Evolutionary conservation across 2,329 filamentous ascomycete species (phyloP), one percentile per base, ranked within the genome.

Genomic region (Epicoccum nigrum): DNA sequence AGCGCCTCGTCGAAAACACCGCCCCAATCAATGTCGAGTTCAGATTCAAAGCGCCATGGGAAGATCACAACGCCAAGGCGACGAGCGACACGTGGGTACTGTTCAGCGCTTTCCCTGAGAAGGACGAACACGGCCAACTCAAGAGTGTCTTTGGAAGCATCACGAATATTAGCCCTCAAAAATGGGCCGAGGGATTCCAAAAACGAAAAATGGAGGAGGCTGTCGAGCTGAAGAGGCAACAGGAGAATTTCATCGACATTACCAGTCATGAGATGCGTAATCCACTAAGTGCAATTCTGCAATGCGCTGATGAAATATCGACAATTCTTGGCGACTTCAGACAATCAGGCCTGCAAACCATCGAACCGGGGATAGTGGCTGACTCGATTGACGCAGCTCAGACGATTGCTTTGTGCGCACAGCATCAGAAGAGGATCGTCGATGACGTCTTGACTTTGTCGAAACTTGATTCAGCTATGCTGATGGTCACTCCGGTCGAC

Each of bases 91-190:
- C 87, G 0, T 92, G 89, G 89, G 88, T 88, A 1, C 73, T 92
- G 23, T 87, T 92, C 79, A 89, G 84, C 47, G 88, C 87, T 0
- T 91, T 88, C 59, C 88, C 88, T 0, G 88, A 92, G 62, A 87
- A 83, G 63, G 81, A 87, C 54, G 74, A 78, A 1, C 76, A 83
- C 21, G 88, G 87, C 3, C 76, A 77, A 21, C 79, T 92, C 43
- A 90, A 90, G 74, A 85, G 86, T 55, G 86, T 92, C 2, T 92
- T 92, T 61, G 89, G 88, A 44, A 89, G 86, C 65, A 87, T 95
- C 43, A 93, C 90, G 0, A 90, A 95, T 65, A 95, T 96, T 58
- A 91, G 88, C 15, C 84, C 88, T 45, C 89, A 94, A 68, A 96
- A 95, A 70, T 87, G 87, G 79, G 90, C 90, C 1, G 90, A 95